Evolutionary conservation across 2,329 filamentous ascomycete species (phyloP), one percentile per base, ranked within the genome.

Genomic region (Fusarium papillatum): DNA sequence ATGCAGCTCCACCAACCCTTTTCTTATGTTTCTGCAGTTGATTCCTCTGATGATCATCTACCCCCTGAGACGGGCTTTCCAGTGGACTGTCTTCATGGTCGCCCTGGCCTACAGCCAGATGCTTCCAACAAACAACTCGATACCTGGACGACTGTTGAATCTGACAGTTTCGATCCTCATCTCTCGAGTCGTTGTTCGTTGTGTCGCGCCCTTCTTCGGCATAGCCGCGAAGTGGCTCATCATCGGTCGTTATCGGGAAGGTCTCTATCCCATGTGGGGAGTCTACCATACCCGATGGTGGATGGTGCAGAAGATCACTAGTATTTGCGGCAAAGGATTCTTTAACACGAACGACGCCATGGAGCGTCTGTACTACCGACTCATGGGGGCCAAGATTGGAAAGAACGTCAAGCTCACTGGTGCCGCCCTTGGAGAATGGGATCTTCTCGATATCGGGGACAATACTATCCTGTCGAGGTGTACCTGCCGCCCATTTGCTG

Each of bases 181-280:
- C 31, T 84, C 87, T 11, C 84, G 85, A 9, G 38, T 86, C 7
- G 75, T 84, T 7, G 84, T 86, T 7, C 80, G 83, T 19, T 78
- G 85, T 3, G 70, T 87, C 9, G 80, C 84, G 8, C 89, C 89
- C 1, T 79, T 87, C 31, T 46, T 87, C 26, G 88, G 86, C n/a
- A 89, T 91, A 29, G 48, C 82, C 4, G 83, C 86, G 61, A 91
- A 91, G 78, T 91, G 89, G 90, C 55, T 88, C 8, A 83, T 91
- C 64, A 87, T 91, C 50, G 90, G 90, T 14, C 85, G 85, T 2
- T 88, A 90, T 77, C 83, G 82, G 41, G 85, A 89, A 77, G 90
- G 90, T 1, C 78, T 90, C 4, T 90, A 88, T 75, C 89, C 90
- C 3, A 91, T 91, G 89, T 91, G 90, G 90, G 89, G 88, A 2